Conservation (phyloP, 805 yeast genomes). For the Saturnispora besseyi region DNA sequence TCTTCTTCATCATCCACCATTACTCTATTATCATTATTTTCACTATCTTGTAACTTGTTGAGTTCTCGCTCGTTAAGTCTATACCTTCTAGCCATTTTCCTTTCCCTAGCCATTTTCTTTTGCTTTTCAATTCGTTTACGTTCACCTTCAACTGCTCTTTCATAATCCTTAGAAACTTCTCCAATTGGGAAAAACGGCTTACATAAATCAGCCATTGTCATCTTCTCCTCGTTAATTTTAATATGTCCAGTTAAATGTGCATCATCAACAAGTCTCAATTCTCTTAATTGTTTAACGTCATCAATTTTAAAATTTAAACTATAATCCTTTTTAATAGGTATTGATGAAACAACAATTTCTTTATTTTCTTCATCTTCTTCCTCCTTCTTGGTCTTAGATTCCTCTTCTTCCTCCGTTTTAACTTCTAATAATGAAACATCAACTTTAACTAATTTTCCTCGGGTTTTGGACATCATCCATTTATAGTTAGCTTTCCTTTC, state of each 20-base stretch:
- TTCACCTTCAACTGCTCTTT: slow-evolving; percentile 46
- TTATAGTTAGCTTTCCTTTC: slow-evolving; percentile 8
- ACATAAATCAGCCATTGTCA: slow-evolving; percentile 65
- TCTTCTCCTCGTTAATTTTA: slow-evolving; percentile 40
- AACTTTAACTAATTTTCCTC: slow-evolving; percentile 4
- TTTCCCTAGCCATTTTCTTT: slow-evolving; percentile 27
- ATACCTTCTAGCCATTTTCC: slow-evolving; percentile 34
- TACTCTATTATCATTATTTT: slow-evolving; percentile 15
- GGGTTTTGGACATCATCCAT: slow-evolving; percentile 9
- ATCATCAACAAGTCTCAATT: slow-evolving; percentile 30
- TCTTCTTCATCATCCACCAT: slow-evolving; percentile 6
- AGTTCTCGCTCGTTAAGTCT: slow-evolving; percentile 24
- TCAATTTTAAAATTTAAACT: slow-evolving; percentile 11
- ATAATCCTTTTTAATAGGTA: slow-evolving; percentile 8
- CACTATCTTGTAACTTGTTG: slow-evolving; percentile 17
- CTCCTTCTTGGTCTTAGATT: slow-evolving; percentile 4
- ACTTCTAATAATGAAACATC: slow-evolving; percentile 5
- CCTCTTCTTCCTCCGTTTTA: slow-evolving; percentile 1
- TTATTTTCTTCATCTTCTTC: slow-evolving; percentile 9
- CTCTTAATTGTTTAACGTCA: slow-evolving; percentile 21
- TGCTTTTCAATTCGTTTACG: slow-evolving; percentile 14
- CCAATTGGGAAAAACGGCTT: slow-evolving; percentile 63
- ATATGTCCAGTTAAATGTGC: slow-evolving; percentile 34
- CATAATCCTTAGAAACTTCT: slow-evolving; percentile 47
- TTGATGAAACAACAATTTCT: background rate